These are phyloP conservation scores for Podaxis rugospora DNA, from an alignment of 768 basidiomycete genomes.

Conservation along the genomic window DNA sequence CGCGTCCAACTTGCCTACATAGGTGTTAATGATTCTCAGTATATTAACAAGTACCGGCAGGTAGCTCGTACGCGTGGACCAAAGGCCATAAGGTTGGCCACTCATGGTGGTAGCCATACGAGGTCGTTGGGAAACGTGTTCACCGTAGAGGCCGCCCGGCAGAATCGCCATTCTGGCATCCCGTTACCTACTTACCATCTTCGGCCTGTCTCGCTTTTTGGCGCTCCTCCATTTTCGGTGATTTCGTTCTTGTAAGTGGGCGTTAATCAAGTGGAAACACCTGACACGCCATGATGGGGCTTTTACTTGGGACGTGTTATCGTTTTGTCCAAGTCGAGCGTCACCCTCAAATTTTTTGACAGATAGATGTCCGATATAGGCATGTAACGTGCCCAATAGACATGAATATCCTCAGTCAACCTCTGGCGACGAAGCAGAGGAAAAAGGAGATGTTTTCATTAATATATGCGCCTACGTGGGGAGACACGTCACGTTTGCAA, in stretches of 20 bases:
- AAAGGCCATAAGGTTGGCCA: background rate
- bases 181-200: background rate
- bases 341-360: background rate
- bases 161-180: background rate
- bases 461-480: background rate
- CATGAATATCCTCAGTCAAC: background rate
- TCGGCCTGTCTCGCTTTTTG: background rate
- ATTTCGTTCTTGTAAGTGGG: background rate
- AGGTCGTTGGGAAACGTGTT: background rate
- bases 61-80: background rate
- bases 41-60: background rate
- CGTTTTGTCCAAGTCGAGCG: background rate
- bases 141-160: background rate
- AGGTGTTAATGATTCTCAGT: background rate
- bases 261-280: background rate
- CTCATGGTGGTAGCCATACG: background rate
- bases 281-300: background rate
- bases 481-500: background rate
- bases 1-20: conserved; percentile 1
- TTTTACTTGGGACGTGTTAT: background rate
- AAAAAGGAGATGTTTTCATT: conserved; percentile 3
- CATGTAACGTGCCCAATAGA: background rate
- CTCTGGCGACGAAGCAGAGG: background rate
- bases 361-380: conserved; percentile 1
- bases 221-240: background rate